A percentile compares a stretch with the other conserved stretches of the same genome.
phyloP scores from a whole-genome alignment of 2,329 filamentous ascomycete genomes.

The Zymoseptoria crescenta region DNA sequence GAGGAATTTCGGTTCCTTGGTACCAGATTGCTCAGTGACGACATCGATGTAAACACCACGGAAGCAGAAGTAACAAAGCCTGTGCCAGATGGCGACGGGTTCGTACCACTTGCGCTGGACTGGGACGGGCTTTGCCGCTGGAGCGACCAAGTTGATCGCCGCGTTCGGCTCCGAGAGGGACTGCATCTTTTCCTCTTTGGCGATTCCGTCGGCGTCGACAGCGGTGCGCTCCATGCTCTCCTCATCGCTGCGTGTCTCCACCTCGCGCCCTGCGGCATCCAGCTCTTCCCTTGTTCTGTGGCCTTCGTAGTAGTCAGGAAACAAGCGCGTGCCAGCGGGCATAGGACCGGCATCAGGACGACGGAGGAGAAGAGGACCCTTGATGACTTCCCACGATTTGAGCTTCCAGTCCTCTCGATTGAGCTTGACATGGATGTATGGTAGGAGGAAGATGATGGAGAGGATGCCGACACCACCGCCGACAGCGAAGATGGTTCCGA shows the following conservation, averaged over 20 bases:
- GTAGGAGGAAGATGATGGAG: conserved; percentile 48
- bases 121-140: conserved; percentile 4
- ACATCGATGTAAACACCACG: conserved; percentile 18
- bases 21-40: conserved; percentile 31
- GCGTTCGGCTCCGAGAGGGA: conserved; percentile 2
- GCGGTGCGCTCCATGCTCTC: conserved; percentile 3
- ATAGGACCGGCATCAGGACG: conserved; percentile 33
- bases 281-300: conserved; percentile 46
- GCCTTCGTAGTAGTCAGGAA: conserved; percentile 51
- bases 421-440: conserved; percentile 52
- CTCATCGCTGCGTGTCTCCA: conserved; percentile 13
- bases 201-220: conserved; percentile 5
- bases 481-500: conserved; percentile 47
- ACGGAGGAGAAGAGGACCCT: conserved; percentile 34
- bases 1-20: conserved; percentile 35
- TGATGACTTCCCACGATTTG: conserved; percentile 46
- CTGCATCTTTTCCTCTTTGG: conserved; percentile 4
- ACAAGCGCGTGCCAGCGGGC: conserved; percentile 14
- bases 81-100: conserved; percentile 12
- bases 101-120: conserved; percentile 35
- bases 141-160: conserved; percentile 3
- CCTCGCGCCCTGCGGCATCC: conserved; percentile 23
- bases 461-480: conserved; percentile 45
- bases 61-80: conserved; percentile 14
- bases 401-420: conserved; percentile 55